A percentile compares a stretch with the other conserved stretches of the same genome.
phyloP scores from a whole-genome alignment of 495 filamentous ascomycete species.

The Penicillium paradoxum region DNA sequence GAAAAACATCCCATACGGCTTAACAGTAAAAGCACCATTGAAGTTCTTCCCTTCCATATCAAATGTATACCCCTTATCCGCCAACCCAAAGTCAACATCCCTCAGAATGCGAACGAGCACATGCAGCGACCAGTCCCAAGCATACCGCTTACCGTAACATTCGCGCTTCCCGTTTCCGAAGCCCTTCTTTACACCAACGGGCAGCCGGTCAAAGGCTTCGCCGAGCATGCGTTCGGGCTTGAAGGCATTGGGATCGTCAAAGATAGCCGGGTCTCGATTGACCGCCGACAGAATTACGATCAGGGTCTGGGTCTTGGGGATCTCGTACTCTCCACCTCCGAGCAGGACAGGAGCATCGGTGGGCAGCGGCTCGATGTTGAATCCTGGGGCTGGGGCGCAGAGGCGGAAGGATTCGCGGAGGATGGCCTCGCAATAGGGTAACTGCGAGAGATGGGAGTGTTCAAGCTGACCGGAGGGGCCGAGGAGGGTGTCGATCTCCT shows the following conservation, averaged over 20 bases:
- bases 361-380: constrained; percentile 52
- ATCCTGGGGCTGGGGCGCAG: constrained; percentile 57
- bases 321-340: constrained; percentile 61
- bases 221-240: constrained; percentile 66
- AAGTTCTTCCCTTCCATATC: constrained; percentile 23
- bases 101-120: constrained; percentile 37
- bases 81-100: constrained; percentile 42
- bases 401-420: constrained; percentile 72
- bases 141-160: constrained; percentile 62
- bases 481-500: constrained; percentile 41
- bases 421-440: constrained; percentile 61
- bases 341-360: constrained; percentile 48
- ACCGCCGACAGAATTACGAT: constrained; percentile 59
- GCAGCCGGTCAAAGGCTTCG: constrained; percentile 55
- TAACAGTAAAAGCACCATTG: constrained; percentile 38
- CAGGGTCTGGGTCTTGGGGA: constrained; percentile 55
- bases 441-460: constrained; percentile 56
- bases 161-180: constrained; percentile 68
- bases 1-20: constrained; percentile 16
- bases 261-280: constrained; percentile 66
- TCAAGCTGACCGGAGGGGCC: constrained; percentile 27
- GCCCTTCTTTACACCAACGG: constrained; percentile 57
- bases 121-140: constrained; percentile 53
- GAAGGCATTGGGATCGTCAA: constrained; percentile 58
- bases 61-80: constrained; percentile 35